Conservation (phyloP, 306 rosid genomes). For the Trifolium fragiferum region DNA sequence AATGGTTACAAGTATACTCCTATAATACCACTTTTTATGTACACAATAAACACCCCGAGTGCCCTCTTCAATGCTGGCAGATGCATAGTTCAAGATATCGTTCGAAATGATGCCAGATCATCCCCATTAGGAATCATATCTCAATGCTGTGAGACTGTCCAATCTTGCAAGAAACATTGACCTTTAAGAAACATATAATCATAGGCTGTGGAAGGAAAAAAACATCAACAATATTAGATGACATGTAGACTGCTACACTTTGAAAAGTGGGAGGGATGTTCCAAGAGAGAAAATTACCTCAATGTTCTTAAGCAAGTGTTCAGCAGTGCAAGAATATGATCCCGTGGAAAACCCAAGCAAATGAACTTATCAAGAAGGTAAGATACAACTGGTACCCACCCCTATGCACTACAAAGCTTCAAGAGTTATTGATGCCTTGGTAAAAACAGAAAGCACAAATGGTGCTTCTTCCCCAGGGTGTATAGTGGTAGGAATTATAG, state of each 20-base stretch:
- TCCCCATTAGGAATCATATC: constrained; percentile 35
- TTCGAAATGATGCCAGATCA: constrained; percentile 29
- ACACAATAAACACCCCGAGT: constrained; percentile 59
- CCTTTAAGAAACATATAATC: constrained; percentile 32
- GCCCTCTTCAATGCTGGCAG: constrained; percentile 51
- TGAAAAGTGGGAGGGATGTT: neutral
- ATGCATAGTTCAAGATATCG: constrained; percentile 40
- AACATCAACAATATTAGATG: constrained; percentile 30
- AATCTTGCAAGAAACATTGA: constrained; percentile 38
- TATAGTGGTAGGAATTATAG: constrained; percentile 96
- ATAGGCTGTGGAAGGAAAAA: constrained; percentile 41
- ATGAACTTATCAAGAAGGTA: constrained; percentile 45
- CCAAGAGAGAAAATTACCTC: constrained; percentile 47
- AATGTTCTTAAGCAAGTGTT: constrained; percentile 38
- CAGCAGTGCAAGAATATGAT: constrained; percentile 40
- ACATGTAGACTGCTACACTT: neutral
- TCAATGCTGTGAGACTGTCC: constrained; percentile 36
- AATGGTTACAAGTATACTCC: constrained; percentile 63
- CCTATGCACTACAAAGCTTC: constrained; percentile 72
- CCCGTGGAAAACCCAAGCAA: constrained; percentile 64
- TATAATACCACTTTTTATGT: constrained; percentile 57
- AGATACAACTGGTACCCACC: constrained; percentile 41
- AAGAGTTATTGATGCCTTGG: constrained; percentile 89
- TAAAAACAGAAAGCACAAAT: constrained; percentile 96
- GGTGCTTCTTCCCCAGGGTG: constrained; percentile 99